Base-by-base conservation (phyloP, 2,329 filamentous ascomycete species). In the Graphilbum fragrans region DNA sequence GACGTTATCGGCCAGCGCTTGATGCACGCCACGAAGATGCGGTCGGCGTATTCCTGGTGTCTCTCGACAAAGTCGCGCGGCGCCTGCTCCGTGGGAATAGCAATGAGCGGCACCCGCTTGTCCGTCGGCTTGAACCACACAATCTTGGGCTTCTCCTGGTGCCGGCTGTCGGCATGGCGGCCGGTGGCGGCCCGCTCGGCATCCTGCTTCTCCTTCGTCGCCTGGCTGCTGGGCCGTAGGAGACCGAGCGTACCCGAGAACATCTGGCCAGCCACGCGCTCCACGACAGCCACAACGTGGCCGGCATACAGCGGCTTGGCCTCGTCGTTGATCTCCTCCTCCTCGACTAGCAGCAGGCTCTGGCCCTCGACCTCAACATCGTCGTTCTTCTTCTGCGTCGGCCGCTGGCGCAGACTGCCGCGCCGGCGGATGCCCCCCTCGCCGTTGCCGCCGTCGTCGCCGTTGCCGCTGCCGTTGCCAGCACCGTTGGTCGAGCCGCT, bases 41-140 rank as follows among this genome's bases (percentile, higher is more conserved):
- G 83, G 64, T 94, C 93, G 43, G 90, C 87, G 54, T 96, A 98
- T 23, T 95, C 86, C 60, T 94, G 86, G 60, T 98, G 92, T 63
- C 92, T 94, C 68, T 98, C 92, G 22, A 98, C 92, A 54, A 98
- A 98, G 64, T 96, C 92, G 29, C 87, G 82, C 18, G 92, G 92
- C 9, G 92, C 92, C 64, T 98, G 92, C 61, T 98, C 92, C 3
- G 92, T 98, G 2, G 92, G 92, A 49, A 98, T 98, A 41, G 92
- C 92, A 61, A 98, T 98, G 50, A 98, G 71, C 38, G 92, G 92
- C 37, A 98, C 92, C 57, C 92, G 86, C 75, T 98, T 96, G 65
- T 98, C 92, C 1, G 92, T 98, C 44, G 92, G 92, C 71, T 98
- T 98, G 70, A 98, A 98, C 92, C 92, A 98, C 34, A 98, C 92